A percentile compares a stretch with the other conserved stretches of the same genome.
These are phyloP conservation scores for Alternaria hordeiaustralica DNA, from an alignment of 2,329 filamentous ascomycete genomes.

Conservation along the genomic window DNA sequence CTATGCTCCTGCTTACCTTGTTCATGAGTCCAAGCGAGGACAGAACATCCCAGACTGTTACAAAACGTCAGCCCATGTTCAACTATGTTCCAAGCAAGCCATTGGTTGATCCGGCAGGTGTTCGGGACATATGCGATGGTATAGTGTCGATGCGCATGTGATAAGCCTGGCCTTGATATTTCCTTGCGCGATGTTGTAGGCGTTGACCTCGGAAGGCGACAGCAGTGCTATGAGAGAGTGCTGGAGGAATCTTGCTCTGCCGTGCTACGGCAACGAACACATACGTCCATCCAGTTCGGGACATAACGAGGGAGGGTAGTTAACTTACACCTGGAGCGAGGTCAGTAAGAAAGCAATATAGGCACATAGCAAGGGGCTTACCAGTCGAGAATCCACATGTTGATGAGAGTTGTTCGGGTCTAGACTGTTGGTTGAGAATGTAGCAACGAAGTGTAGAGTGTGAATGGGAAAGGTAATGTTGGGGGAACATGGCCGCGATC, in stretches of 20 bases:
- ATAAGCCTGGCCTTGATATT: background rate
- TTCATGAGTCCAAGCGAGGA: slow-evolving; percentile 86
- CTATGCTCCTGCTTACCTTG: slow-evolving; percentile 58
- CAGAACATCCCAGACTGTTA: slow-evolving; percentile 83
- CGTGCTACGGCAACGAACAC: background rate
- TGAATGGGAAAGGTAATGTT: slow-evolving; percentile 10
- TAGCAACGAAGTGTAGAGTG: background rate
- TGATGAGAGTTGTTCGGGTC: slow-evolving; percentile 7
- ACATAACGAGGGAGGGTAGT: slow-evolving; percentile 6
- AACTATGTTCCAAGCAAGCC: background rate
- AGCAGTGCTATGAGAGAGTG: background rate
- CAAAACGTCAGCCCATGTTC: slow-evolving; percentile 10
- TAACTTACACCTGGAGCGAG: slow-evolving; percentile 41
- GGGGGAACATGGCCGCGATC: slow-evolving; percentile 8
- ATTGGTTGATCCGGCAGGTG: background rate
- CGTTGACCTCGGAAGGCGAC: background rate
- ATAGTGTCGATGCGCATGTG: background rate
- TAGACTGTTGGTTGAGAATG: background rate
- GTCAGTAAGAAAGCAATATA: slow-evolving; percentile 13
- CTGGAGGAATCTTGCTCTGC: background rate
- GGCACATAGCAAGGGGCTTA: slow-evolving; percentile 43
- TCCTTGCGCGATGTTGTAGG: background rate
- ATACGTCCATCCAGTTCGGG: background rate
- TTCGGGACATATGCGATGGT: background rate
- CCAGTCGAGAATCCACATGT: slow-evolving; percentile 95